These are phyloP conservation scores for Onygenales sp. DNA, from an alignment of 2,329 filamentous ascomycete genomes.

Conservation along the genomic window DNA sequence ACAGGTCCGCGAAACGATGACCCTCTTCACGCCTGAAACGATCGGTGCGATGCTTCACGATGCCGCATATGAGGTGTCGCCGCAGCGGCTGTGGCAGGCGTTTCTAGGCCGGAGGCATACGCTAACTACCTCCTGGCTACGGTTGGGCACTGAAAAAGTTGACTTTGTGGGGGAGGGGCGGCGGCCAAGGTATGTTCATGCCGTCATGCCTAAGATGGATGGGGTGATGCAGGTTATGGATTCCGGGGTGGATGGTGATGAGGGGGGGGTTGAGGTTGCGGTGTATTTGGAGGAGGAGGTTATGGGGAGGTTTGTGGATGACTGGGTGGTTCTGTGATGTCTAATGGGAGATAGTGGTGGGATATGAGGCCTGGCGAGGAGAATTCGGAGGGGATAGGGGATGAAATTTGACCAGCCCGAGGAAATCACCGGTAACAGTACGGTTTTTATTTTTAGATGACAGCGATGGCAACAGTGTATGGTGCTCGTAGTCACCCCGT, in stretches of 20 bases:
- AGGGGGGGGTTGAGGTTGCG: slow-evolving; percentile 11
- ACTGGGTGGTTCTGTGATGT: background rate
- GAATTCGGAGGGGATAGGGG: no score
- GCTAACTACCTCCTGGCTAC: slow-evolving; percentile 27
- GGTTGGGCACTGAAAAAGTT: slow-evolving; percentile 32
- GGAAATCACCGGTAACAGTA: no score
- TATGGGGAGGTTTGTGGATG: background rate
- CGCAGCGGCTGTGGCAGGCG: slow-evolving; percentile 40
- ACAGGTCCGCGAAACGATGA: background rate
- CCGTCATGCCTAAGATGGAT: slow-evolving; percentile 34
- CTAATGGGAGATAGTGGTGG: background rate
- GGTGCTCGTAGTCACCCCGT: no score
- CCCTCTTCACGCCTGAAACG: slow-evolving; percentile 27
- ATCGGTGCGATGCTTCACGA: slow-evolving; percentile 36
- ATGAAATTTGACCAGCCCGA: no score
- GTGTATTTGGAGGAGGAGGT: slow-evolving; percentile 7
- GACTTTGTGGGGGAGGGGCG: slow-evolving; percentile 24
- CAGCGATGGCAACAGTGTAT: no score
- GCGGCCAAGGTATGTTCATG: slow-evolving; percentile 30
- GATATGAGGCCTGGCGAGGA: no score
- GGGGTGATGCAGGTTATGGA: slow-evolving; percentile 37
- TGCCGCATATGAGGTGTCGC: slow-evolving; percentile 33
- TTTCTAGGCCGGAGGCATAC: slow-evolving; percentile 36
- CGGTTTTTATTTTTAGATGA: no score
- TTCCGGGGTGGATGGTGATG: slow-evolving; percentile 1